Conservation (phyloP, 768 basidiomycete genomes). For the Mycena olivaceomarginata region DNA sequence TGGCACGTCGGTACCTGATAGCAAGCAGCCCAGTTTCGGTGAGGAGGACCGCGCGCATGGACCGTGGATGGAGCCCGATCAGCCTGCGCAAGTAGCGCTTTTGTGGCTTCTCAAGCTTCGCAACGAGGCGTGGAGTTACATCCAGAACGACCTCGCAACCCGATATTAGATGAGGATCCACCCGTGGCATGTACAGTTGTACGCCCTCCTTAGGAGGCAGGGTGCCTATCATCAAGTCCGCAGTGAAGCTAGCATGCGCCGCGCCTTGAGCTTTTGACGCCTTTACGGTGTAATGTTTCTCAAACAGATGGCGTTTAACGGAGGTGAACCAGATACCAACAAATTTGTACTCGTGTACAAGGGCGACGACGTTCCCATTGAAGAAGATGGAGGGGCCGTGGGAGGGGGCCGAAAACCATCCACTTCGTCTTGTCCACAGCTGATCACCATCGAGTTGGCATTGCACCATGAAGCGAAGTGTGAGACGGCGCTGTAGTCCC, state of each 20-base stretch:
- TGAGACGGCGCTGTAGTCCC: conserved; percentile 47
- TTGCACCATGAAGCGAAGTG: conserved; percentile 46
- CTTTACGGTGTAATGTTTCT: conserved; percentile 9
- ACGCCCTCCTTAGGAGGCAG: conserved; percentile 15
- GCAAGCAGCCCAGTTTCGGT: conserved; percentile 52
- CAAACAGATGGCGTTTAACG: not conserved
- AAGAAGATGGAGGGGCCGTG: not conserved
- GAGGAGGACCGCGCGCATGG: conserved; percentile 44
- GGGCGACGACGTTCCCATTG: conserved; percentile 22
- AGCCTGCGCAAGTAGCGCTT: conserved; percentile 4
- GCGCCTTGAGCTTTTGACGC: conserved; percentile 23
- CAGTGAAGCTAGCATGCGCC: conserved; percentile 11
- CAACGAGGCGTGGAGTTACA: not conserved
- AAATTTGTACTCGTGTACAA: conserved; percentile 38
- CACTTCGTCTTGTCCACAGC: conserved; percentile 43
- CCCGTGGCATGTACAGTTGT: conserved; percentile 9
- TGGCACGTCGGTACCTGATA: conserved; percentile 44
- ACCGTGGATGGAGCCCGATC: conserved; percentile 19
- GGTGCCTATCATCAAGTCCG: conserved; percentile 21
- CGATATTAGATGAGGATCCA: conserved; percentile 22
- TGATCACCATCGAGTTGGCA: conserved; percentile 47
- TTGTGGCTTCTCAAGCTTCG: conserved; percentile 11
- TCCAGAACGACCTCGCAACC: conserved; percentile 25
- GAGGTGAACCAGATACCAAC: conserved; percentile 43
- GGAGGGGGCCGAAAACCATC: conserved; percentile 46